Evolutionary conservation across 1,284 basidiomycete species (phyloP).

Genomic region (Rhodotorula sp.): DNA sequence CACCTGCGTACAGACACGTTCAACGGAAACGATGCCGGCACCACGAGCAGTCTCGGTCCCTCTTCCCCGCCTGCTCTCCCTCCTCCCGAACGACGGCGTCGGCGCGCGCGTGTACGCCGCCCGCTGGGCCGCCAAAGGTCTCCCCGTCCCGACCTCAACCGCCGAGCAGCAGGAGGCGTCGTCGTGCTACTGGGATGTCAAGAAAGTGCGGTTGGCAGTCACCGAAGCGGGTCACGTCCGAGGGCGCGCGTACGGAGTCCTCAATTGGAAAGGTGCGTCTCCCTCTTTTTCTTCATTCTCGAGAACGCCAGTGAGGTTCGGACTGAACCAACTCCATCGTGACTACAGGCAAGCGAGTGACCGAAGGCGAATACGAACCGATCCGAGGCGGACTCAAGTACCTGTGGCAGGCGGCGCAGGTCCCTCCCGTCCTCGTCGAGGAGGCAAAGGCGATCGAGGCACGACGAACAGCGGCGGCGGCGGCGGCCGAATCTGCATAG

Average conservation of each 20-base stretch:
- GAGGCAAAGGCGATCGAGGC: slow-evolving; percentile 1
- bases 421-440: slow-evolving; percentile 21
- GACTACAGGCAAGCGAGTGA: slow-evolving; percentile 50
- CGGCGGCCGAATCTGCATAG: not conserved
- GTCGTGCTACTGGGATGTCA: slow-evolving; percentile 67
- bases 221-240: slow-evolving; percentile 62
- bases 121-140: slow-evolving; percentile 68
- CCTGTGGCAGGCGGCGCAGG: slow-evolving; percentile 47
- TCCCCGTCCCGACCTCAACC: slow-evolving; percentile 50
- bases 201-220: slow-evolving; percentile 59
- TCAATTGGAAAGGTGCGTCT: slow-evolving; percentile 70
- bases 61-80: slow-evolving; percentile 56
- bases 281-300: not conserved
- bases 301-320: too few relatives aligned
- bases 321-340: too few relatives aligned
- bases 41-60: slow-evolving; percentile 1
- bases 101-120: slow-evolving; percentile 66
- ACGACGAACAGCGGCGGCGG: not conserved
- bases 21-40: not conserved
- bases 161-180: not conserved
- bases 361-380: slow-evolving; percentile 47
- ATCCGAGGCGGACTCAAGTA: slow-evolving; percentile 53
- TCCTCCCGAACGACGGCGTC: slow-evolving; percentile 63
- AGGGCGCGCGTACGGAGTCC: slow-evolving; percentile 72
- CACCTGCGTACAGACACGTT: not conserved